Evolutionary conservation across 495 filamentous ascomycete species (phyloP).

Genomic region (Aspergillus cristatus): DNA sequence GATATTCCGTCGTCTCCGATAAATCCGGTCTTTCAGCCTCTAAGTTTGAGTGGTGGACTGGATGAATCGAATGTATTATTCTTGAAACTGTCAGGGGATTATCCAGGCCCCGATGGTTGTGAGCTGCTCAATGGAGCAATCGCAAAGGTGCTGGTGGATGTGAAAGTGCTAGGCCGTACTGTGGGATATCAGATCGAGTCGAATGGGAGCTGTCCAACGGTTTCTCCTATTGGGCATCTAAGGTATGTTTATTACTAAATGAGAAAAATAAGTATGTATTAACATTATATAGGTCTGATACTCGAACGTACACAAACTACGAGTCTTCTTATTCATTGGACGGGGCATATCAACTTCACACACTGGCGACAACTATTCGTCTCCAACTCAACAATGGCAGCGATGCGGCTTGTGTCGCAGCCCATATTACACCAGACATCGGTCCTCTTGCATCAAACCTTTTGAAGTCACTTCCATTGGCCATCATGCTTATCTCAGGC

Average conservation of each 20-base stretch:
- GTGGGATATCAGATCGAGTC: neutral
- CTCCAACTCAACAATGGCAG: conserved; percentile 4
- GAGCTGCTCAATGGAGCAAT: conserved; percentile 1
- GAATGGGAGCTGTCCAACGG: neutral
- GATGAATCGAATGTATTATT: conserved; percentile 1
- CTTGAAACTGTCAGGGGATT: conserved; percentile 2
- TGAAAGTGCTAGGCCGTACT: neutral
- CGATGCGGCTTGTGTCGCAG: conserved; percentile 3
- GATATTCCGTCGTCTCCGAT: neutral
- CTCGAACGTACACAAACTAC: conserved; percentile 6
- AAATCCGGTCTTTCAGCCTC: neutral
- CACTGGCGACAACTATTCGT: conserved; percentile 8
- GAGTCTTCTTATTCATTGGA: conserved; percentile 5
- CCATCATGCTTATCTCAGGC: conserved; percentile 7
- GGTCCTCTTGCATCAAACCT: conserved; percentile 1
- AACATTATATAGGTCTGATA: conserved; percentile 1
- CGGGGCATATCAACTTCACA: conserved; percentile 2
- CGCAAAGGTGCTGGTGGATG: neutral
- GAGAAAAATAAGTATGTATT: neutral
- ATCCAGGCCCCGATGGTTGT: neutral
- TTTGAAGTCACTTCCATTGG: conserved; percentile 4
- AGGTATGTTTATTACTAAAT: neutral
- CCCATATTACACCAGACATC: conserved; percentile 10
- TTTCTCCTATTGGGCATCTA: neutral
- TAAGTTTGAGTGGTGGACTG: neutral